Base-by-base conservation (phyloP, 306 rosid species). In the Cucumis hystrix region DNA sequence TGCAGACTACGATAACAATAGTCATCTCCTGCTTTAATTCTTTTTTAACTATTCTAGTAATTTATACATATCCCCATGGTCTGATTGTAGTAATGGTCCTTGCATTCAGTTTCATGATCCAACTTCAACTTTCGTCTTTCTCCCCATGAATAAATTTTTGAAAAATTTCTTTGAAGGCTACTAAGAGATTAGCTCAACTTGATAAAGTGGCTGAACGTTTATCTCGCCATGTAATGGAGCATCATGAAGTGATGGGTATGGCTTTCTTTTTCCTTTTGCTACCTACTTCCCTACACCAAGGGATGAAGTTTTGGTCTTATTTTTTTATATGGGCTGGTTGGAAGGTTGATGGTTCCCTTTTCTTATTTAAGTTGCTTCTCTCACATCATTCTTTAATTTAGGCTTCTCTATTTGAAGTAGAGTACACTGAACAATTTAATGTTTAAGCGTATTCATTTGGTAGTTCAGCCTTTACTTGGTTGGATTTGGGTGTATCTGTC, bases 241-340 rank as follows among this genome's bases (percentile, higher is more conserved):
- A 96, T 83, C 96, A 96, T 82, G 97, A 96, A 96, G 99, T 96
- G 84, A 96, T 96, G 98, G 99, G 99, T 96, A 87, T 59, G 76
- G 4, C 62, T 79, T 43, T 63, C 21, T 71, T 63, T 81, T 43
- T 64, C n/a, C 57, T 10, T 75, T 41, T 11, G 13, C 47, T 35
- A 6, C 75, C 30, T 69, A 23, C 49, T 30, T 5, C 23, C 8
- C 76, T 71, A 9, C 76, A 17, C 76, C 60, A 49, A 25, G 43
- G 62, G 62, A 15, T 16, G n/a, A 30, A 72, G 25, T 33, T 30
- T 23, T 49, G 41, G 45, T 40, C 30, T 40, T 67, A 18, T 40
- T 67, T 52, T 40, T 20, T 15, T 67, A 49, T 67, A n/a, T 67
- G 54, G 54, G 16, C n/a, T 39, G 52, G 52, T 66, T 39, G 30